Evolutionary conservation across 2,329 filamentous ascomycete genomes (phyloP), one percentile per base, ranked within the genome.

Genomic region (Botrytis pseudocinerea): DNA sequence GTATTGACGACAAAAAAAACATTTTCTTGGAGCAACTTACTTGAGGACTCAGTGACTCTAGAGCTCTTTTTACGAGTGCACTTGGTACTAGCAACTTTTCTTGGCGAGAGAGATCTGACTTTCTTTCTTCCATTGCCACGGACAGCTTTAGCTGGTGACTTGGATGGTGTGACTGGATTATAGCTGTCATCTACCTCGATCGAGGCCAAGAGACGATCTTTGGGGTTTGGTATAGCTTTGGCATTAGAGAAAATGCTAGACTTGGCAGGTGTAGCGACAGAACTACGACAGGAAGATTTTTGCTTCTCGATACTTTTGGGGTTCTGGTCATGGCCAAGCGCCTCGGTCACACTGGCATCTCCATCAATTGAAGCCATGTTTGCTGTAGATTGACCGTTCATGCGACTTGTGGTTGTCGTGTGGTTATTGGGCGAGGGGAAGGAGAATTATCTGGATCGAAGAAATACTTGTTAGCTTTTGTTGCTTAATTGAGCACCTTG

Each of bases 201-300:
- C 10, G 48, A 69, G n/a, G 48, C n/a, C 6, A 57, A 22, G n/a
- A 14, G 35, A 25, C 28, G 20, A 57, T 57, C 25, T 25, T 14
- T 42, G n/a, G 48, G 32, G 5, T 18, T 38, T 25, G n/a, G 18
- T 12, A 18, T 57, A 8, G 48, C n/a, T n/a, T 42, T 32, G 3
- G 10, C 2, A 25, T n/a, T 69, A 44, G 35, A 42, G 3, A 32
- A 14, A 25, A n/a, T 9, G 18, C 48, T 14, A 48, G 38, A 32
- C 16, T 57, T 69, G 65, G 20, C 65, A 57, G 48, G 65, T 25
- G 65, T 69, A 32, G 38, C 48, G 25, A 69, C 38, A 25, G 48
- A 44, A 25, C 48, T 12, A 69, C 38, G 35, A 20, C 51, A 38
- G 48, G 18, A 16, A 42, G 38, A 59, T 28, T 44, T 12, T 69